Evolutionary conservation across 352 stramenopile genomes (phyloP).

Genomic region (Bremia lactucae): DNA sequence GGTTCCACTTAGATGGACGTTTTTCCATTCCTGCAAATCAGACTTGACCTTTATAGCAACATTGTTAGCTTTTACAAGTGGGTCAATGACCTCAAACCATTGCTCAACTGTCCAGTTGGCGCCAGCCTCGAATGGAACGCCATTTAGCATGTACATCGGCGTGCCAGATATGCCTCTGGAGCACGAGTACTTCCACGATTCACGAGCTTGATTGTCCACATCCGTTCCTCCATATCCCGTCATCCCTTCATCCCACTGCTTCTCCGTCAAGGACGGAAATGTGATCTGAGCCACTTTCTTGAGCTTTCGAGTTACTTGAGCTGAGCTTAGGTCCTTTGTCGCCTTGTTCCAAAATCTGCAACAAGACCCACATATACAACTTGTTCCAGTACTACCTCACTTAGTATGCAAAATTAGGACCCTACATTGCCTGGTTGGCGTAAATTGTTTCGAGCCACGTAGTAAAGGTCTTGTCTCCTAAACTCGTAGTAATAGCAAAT

Average conservation of each 20-base stretch:
- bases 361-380: background rate
- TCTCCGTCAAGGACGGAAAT: constrained; percentile 47
- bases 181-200: constrained; percentile 78
- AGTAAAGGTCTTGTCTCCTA: constrained; percentile 48
- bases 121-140: constrained; percentile 59
- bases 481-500: constrained; percentile 49
- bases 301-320: constrained; percentile 58
- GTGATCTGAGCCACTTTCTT: constrained; percentile 49
- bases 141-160: constrained; percentile 71
- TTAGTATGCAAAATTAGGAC: background rate
- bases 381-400: background rate
- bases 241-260: constrained; percentile 63
- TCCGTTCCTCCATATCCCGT: constrained; percentile 64
- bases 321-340: constrained; percentile 62
- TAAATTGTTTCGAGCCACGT: constrained; percentile 75
- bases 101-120: constrained; percentile 56
- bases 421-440: constrained; percentile 62
- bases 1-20: constrained; percentile 30
- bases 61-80: constrained; percentile 32
- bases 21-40: too few species aligned
- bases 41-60: constrained; percentile 18
- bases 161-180: constrained; percentile 61
- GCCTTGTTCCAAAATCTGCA: constrained; percentile 67
- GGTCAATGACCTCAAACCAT: constrained; percentile 46
- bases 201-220: constrained; percentile 41